Percentiles rank a stretch among this genome's conserved stretches.
These are phyloP conservation scores for Clonostachys byssicola DNA, from an alignment of 2,329 filamentous ascomycete genomes.

Conservation along the genomic window DNA sequence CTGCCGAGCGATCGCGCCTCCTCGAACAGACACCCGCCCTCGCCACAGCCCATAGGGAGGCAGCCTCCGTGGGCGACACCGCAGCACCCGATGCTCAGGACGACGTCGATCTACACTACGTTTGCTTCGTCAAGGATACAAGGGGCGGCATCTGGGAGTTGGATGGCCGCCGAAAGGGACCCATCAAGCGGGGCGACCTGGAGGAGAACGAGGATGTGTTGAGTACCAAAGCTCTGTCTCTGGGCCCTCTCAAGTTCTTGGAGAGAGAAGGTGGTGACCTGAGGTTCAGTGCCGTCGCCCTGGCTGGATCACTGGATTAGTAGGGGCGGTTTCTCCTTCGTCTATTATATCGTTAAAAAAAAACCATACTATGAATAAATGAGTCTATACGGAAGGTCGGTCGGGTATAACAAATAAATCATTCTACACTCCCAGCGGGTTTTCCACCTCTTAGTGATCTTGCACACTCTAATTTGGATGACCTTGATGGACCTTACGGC, in stretches of 20 bases:
- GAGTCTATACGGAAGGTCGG: too few species aligned
- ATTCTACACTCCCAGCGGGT: too few species aligned
- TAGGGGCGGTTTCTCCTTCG: too few species aligned
- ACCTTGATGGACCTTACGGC: too few species aligned
- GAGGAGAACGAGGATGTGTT: constrained; percentile 63
- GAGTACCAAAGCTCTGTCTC: constrained; percentile 67
- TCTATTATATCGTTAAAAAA: too few species aligned
- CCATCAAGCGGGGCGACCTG: constrained; percentile 51
- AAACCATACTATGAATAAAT: too few species aligned
- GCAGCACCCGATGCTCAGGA: constrained; percentile 73
- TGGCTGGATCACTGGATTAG: constrained; percentile 47
- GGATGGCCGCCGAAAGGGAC: constrained; percentile 54
- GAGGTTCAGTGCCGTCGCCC: constrained; percentile 54
- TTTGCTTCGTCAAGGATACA: constrained; percentile 79
- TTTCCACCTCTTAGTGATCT: too few species aligned
- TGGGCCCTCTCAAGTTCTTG: constrained; percentile 60
- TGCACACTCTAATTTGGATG: too few species aligned
- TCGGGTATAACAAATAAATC: too few species aligned
- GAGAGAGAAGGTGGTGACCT: constrained; percentile 51
- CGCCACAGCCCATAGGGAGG: constrained; percentile 73
- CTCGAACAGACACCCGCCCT: constrained; percentile 74
- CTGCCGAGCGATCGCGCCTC: constrained; percentile 62
- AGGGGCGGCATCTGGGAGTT: constrained; percentile 62
- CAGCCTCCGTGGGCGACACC: constrained; percentile 76
- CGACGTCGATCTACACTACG: constrained; percentile 89